Evolutionary conservation across 106 monocot species (phyloP), one percentile per base, ranked within the genome.

Genomic region (Agapanthus africanus): DNA sequence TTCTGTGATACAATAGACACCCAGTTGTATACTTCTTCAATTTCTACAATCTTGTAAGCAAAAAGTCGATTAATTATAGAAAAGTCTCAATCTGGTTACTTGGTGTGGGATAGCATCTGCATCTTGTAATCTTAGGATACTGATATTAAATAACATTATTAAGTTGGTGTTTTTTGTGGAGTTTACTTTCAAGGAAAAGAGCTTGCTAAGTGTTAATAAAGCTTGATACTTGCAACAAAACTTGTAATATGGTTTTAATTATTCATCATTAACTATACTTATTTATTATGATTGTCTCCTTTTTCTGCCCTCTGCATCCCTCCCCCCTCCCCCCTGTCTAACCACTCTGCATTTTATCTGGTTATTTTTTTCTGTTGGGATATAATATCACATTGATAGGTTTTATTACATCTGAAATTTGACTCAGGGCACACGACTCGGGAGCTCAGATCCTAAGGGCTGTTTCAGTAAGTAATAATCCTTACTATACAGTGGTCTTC

Each of bases 371-470:
- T 33, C 35, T 33, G 19, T 18, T n/a, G 34, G 6, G 6, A 61
- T 61, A 35, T 15, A 61, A 61, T 34, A 61, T 35, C 35, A 35
- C 28, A 61, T 61, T 61, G 34, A 61, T 61, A 4, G 5, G 32
- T 61, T 5, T 69, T 34, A 32, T 65, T 40, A 37, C 63, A 14
- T 30, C 52, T 67, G 6, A 38, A 41, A 69, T 62, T 40, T 79
- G 39, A 50, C 63, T n/a, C 85, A 95, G 95, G 95, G 95, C 2
- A 97, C 97, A 59, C 83, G 97, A 1, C 87, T 97, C 74, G 97
- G 97, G 63, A 97, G 92, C 74, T 97, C 91, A 76, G 97, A 97
- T 73, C 97, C 97, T 4, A 97, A 97, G 76, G 97, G 97, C 66
- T 97, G 97, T 74, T 97, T 97, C 54, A 97, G 97, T 97, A 92